phyloP scores from a whole-genome alignment of 2,329 filamentous ascomycete genomes.

The Beauveria varroae region DNA sequence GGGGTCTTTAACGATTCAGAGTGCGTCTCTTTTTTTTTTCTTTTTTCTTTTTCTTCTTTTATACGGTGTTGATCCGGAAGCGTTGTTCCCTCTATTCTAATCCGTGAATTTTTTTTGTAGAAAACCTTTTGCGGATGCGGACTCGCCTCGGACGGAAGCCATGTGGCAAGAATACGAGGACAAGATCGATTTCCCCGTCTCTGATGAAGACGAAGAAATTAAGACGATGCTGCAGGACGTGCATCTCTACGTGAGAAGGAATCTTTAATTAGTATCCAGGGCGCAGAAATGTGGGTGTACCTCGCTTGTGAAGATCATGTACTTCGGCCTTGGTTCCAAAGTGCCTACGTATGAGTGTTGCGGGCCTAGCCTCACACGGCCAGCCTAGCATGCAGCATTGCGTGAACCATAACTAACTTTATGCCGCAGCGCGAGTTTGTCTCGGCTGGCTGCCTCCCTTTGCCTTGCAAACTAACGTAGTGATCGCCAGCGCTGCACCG shows the following conservation, averaged over 20 bases:
- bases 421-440: no score
- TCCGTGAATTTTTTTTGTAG: neutral
- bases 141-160: conserved; percentile 13
- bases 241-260: neutral
- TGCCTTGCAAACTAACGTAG: no score
- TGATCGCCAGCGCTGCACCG: no score
- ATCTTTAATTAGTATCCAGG: neutral
- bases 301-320: no score
- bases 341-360: no score
- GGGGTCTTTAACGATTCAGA: neutral
- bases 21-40: neutral
- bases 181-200: neutral
- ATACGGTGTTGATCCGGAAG: no score
- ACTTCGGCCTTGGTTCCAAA: no score
- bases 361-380: no score
- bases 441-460: no score
- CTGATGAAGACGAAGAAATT: neutral
- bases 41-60: neutral
- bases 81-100: neutral
- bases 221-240: neutral
- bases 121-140: conserved; percentile 1
- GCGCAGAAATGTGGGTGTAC: no score
- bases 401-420: no score
- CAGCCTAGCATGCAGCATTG: no score
- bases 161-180: conserved; percentile 8